These are phyloP conservation scores for Corynascus novoguineensis DNA, from an alignment of 495 filamentous ascomycete genomes.

Conservation along the genomic window DNA sequence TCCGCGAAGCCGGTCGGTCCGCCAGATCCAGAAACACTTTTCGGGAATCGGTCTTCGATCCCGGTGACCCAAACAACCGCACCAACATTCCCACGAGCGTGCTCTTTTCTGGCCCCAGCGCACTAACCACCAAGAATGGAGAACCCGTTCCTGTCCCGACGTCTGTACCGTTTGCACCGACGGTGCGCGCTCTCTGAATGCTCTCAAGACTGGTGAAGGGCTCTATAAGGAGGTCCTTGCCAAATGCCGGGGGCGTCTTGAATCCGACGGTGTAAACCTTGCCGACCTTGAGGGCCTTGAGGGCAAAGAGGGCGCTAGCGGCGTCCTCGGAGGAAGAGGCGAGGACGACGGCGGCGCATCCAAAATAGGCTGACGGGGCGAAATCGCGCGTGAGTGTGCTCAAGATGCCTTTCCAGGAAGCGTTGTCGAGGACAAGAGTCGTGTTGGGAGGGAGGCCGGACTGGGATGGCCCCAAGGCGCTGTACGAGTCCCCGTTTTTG, in stretches of 20 bases:
- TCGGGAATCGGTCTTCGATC: constrained; percentile 51
- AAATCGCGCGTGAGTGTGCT: constrained; percentile 74
- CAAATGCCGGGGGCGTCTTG: constrained; percentile 58
- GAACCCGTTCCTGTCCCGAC: constrained; percentile 36
- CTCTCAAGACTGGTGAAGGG: constrained; percentile 76
- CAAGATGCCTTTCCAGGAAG: constrained; percentile 77
- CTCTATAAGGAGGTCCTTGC: constrained; percentile 53
- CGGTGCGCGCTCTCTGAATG: constrained; percentile 57
- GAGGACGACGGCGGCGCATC: constrained; percentile 67
- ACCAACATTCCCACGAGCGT: constrained; percentile 73
- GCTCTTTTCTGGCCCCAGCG: constrained; percentile 69
- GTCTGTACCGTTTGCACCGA: constrained; percentile 31
- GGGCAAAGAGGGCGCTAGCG: constrained; percentile 66
- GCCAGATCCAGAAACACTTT: constrained; percentile 80
- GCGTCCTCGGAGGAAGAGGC: constrained; percentile 64
- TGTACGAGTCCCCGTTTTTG: constrained; percentile 25
- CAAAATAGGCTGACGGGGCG: constrained; percentile 71
- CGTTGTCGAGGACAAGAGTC: constrained; percentile 67
- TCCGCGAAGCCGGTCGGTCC: constrained; percentile 50
- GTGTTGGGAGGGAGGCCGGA: constrained; percentile 35
- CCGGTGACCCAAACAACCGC: constrained; percentile 54
- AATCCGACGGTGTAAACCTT: constrained; percentile 83
- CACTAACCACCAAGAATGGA: constrained; percentile 75
- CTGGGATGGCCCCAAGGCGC: constrained; percentile 12
- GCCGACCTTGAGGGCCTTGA: constrained; percentile 67